Percentiles rank a stretch among this genome's conserved stretches.
Conservation (phyloP, 352 stramenopile species). For the Phytopythium ostracodes region DNA sequence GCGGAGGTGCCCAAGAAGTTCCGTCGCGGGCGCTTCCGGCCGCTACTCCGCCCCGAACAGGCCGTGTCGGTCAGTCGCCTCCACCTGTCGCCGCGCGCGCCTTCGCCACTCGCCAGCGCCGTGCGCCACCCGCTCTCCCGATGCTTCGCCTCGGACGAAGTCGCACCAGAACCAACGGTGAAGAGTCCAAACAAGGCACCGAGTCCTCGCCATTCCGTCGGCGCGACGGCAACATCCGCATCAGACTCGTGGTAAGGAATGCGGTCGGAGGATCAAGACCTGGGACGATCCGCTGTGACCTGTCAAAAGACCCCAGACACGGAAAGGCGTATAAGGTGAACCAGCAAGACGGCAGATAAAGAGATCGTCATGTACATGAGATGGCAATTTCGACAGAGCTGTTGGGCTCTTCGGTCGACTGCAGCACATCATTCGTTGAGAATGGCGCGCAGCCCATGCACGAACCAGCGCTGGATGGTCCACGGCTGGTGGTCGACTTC, state of each 20-base stretch:
- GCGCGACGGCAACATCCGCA: neutral
- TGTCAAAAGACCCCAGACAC: neutral
- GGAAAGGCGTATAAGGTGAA: too few relatives aligned
- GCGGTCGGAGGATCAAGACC: neutral
- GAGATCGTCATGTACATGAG: neutral
- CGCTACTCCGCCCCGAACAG: conserved; percentile 40
- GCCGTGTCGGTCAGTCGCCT: conserved; percentile 47
- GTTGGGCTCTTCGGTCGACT: neutral
- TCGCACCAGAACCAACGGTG: neutral
- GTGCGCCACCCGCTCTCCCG: conserved; percentile 21
- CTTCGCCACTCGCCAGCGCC: conserved; percentile 8
- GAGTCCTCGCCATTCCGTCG: neutral
- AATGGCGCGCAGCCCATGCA: conserved; percentile 19
- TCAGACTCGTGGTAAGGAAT: neutral
- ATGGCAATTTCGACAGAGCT: neutral
- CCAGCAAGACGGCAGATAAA: neutral
- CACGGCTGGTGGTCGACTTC: conserved; percentile 36
- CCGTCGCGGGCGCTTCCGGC: conserved; percentile 46
- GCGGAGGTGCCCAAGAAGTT: conserved; percentile 52
- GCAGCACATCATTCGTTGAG: neutral
- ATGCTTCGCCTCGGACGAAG: conserved; percentile 9
- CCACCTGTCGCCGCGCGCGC: conserved; percentile 26
- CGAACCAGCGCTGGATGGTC: conserved; percentile 43
- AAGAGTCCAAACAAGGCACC: conserved; percentile 12
- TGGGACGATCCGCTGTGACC: neutral